Percentiles rank a stretch among this genome's conserved stretches.
phyloP scores from a whole-genome alignment of 768 basidiomycete genomes.

The Suillus ampliporus region DNA sequence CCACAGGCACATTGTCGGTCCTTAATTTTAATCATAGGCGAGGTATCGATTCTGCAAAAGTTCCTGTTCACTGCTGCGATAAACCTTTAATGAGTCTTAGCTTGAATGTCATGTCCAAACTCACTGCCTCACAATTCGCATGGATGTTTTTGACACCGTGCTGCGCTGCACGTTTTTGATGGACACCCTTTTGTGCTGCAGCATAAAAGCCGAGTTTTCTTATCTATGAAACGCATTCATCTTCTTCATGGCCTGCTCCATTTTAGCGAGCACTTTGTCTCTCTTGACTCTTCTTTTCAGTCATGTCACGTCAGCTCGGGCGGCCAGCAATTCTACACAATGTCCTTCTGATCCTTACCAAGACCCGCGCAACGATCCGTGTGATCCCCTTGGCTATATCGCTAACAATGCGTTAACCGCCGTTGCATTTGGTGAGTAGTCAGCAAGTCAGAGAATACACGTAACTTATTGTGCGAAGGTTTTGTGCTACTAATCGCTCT shows the following conservation, averaged over 20 bases:
- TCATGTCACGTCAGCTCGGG: slow-evolving; percentile 1
- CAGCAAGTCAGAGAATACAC: not conserved
- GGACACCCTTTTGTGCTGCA: not conserved
- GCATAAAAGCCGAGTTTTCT: not conserved
- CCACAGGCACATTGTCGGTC: not conserved
- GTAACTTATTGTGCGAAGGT: slow-evolving; percentile 23
- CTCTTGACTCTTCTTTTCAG: slow-evolving; percentile 8
- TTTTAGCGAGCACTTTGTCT: not conserved
- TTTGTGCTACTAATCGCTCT: slow-evolving; percentile 49
- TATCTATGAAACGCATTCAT: no score
- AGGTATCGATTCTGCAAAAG: not conserved
- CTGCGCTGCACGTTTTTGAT: not conserved
- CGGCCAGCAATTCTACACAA: slow-evolving; percentile 4
- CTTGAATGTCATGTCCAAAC: not conserved
- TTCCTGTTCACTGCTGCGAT: not conserved
- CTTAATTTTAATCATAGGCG: not conserved
- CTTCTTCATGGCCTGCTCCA: not conserved
- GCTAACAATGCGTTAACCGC: slow-evolving; percentile 56
- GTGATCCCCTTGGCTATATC: slow-evolving; percentile 62
- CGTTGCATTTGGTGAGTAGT: slow-evolving; percentile 50
- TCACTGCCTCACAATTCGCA: not conserved
- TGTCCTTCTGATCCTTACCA: slow-evolving; percentile 46
- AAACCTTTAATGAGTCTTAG: not conserved
- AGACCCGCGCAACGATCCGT: slow-evolving; percentile 57
- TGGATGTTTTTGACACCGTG: not conserved